Percentiles rank a stretch among this genome's conserved stretches.
Conservation (phyloP, 768 basidiomycete genomes). For the Xanthoconium purpureum region DNA sequence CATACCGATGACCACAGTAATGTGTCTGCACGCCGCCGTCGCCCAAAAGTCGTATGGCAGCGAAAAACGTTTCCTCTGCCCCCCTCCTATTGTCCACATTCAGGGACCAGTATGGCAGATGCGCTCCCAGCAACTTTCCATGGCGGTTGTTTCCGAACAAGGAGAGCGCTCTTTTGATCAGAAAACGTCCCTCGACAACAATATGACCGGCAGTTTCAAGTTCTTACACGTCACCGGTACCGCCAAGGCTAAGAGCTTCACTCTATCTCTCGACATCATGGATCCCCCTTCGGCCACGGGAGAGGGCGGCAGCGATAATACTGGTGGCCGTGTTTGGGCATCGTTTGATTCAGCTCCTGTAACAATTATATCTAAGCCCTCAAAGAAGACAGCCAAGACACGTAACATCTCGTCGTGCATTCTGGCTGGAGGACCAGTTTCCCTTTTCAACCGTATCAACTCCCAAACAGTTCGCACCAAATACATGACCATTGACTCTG, state of each 20-base stretch:
- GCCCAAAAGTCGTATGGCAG: conserved; percentile 96
- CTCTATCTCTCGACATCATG: conserved; percentile 79
- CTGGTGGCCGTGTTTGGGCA: conserved; percentile 76
- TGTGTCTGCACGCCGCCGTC: conserved; percentile 87
- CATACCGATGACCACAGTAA: conserved; percentile 87
- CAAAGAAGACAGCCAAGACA: conserved; percentile 95
- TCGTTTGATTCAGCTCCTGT: conserved; percentile 90
- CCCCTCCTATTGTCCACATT: conserved; percentile 90
- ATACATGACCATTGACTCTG: conserved; percentile 92
- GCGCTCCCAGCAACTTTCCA: conserved; percentile 75
- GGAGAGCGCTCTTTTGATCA: conserved; percentile 85
- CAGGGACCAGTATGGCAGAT: conserved; percentile 86
- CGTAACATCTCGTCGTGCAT: conserved; percentile 90
- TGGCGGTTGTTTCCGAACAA: conserved; percentile 81
- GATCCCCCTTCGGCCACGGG: conserved; percentile 60
- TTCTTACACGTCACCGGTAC: conserved; percentile 87
- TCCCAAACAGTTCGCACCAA: conserved; percentile 96
- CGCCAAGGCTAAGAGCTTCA: conserved; percentile 87
- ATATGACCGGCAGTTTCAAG: conserved; percentile 87
- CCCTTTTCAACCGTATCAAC: conserved; percentile 94
- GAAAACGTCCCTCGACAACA: conserved; percentile 77
- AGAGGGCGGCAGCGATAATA: conserved; percentile 32
- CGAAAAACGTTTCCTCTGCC: conserved; percentile 92
- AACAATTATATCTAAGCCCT: conserved; percentile 94
- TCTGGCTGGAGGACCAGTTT: conserved; percentile 83